These are phyloP conservation scores for Penicillium sp. DNA, from an alignment of 2,329 filamentous ascomycete species.

Conservation along the genomic window DNA sequence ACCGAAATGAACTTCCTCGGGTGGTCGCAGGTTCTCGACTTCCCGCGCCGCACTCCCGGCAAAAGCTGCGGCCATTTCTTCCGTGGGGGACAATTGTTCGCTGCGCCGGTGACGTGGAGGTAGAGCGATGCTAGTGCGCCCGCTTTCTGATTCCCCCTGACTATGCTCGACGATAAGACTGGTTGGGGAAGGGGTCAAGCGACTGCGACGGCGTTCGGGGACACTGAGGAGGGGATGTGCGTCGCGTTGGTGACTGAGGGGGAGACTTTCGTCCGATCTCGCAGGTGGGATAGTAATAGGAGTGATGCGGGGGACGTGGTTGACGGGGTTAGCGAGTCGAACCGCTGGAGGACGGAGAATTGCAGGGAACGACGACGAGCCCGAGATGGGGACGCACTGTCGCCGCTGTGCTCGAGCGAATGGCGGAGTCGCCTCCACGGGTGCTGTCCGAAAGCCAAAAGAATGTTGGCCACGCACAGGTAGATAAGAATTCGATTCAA, in stretches of 20 bases:
- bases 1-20: constrained; percentile 31
- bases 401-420: constrained; percentile 23
- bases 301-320: constrained; percentile 58
- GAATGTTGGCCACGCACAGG: constrained; percentile 5
- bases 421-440: constrained; percentile 19
- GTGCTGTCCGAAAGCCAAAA: constrained; percentile 1
- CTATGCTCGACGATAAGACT: constrained; percentile 53
- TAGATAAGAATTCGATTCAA: constrained; percentile 9
- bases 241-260: constrained; percentile 43
- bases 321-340: constrained; percentile 62
- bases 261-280: constrained; percentile 36
- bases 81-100: constrained; percentile 18
- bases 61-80: constrained; percentile 28
- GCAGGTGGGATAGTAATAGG: constrained; percentile 46
- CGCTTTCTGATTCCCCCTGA: constrained; percentile 46
- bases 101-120: constrained; percentile 46
- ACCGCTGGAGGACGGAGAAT: constrained; percentile 45
- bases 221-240: constrained; percentile 59
- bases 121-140: constrained; percentile 55
- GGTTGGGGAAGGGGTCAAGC: constrained; percentile 49
- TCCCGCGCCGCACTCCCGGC: constrained; percentile 27
- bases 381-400: constrained; percentile 25
- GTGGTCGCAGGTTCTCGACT: constrained; percentile 29
- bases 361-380: constrained; percentile 25
- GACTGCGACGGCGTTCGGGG: constrained; percentile 57